phyloP scores from a whole-genome alignment of 495 filamentous ascomycete genomes.

The Echria macrotheca region DNA sequence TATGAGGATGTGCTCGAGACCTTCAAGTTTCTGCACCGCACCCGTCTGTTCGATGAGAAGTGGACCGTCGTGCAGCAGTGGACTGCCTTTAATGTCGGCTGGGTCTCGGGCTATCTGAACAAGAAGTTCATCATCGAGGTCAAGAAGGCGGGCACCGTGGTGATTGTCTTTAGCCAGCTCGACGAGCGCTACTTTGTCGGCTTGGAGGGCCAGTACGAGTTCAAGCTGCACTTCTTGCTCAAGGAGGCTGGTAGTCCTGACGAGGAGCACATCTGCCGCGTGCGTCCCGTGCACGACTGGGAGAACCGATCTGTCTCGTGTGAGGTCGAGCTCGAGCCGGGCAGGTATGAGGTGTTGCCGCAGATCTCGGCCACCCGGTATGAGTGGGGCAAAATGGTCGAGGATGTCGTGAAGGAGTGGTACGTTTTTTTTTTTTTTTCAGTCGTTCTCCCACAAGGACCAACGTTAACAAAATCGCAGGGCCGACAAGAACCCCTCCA shows the following conservation, averaged over 20 bases:
- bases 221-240: conserved; percentile 64
- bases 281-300: conserved; percentile 54
- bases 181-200: conserved; percentile 70
- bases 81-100: conserved; percentile 14
- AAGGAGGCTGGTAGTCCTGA: conserved; percentile 62
- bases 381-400: conserved; percentile 38
- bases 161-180: conserved; percentile 60
- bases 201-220: conserved; percentile 62
- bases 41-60: conserved; percentile 62
- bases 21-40: conserved; percentile 66
- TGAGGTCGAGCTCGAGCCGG: conserved; percentile 66
- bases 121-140: conserved; percentile 66
- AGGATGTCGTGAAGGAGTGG: conserved; percentile 52
- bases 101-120: conserved; percentile 64
- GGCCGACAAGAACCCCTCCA: conserved; percentile 55
- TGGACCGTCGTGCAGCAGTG: conserved; percentile 57
- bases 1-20: conserved; percentile 59
- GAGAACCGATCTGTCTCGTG: conserved; percentile 59
- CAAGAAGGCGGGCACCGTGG: conserved; percentile 52
- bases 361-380: conserved; percentile 60
- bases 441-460: neutral
- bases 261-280: conserved; percentile 67
- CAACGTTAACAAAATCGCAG: neutral
- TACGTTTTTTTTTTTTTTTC: conserved; percentile 1
- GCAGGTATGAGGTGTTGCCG: conserved; percentile 65